Evolutionary conservation across 176 grass and related monocot species (phyloP), one percentile per base, ranked within the genome.

Genomic region (Rhynchospora pubera): DNA sequence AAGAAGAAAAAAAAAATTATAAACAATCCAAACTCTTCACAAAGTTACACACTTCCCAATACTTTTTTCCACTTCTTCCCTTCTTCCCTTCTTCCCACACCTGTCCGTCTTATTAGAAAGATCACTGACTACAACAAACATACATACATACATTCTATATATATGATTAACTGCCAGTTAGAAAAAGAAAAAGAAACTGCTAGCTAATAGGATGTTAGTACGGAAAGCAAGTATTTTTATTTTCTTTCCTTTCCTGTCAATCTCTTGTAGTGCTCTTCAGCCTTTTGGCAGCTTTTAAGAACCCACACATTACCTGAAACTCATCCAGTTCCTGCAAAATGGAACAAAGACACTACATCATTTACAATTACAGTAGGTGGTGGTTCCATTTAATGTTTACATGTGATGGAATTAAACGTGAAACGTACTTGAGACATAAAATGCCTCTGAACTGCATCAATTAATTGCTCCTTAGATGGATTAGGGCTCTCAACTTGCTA

Each of bases 391-490:
- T 24, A 28, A 51, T 19, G 26, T 72, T 18, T 9, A 18, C 6
- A 21, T 9, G 43, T 18, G 67, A 46, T 65, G 11, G 73, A 67
- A 12, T 78, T 48, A 82, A 7, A 45, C 70, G 72, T 39, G 21
- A 64, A 55, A 77, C 19, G 69, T 77, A 95, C 92, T 86, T 94
- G 92, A 42, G 90, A 86, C 85, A 89, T 86, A 80, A 94, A 94
- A 77, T 94, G 92, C 92, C 87, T 91, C 77, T 90, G 90, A 60
- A 91, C 92, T 64, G 83, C 87, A 86, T 94, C 87, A 74, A 94
- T 52, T 61, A 94, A 81, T 56, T 94, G 87, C 79, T 91, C 89
- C 85, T 83, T 90, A 46, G 92, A 94, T 43, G 89, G 92, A 50
- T 94, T 94, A 64, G 89, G 89, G 47, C 57, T 89, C 61, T 81